Evolutionary conservation across 108 stramenopile genomes (phyloP).

Genomic region (Discostella pseudostelligera): DNA sequence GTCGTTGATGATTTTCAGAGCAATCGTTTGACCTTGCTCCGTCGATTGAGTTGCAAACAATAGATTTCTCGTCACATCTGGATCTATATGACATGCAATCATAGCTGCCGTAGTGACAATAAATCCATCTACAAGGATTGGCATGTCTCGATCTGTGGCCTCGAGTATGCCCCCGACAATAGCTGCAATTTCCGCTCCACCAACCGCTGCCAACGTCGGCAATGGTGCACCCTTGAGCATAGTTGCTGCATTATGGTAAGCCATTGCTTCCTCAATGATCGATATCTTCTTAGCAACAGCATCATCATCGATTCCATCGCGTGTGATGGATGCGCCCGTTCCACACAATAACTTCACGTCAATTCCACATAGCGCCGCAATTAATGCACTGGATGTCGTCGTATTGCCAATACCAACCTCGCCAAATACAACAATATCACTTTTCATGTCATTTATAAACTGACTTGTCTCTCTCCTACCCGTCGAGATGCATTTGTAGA

Average conservation of each 20-base stretch:
- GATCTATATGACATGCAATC: constrained; percentile 59
- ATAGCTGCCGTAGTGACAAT: constrained; percentile 74
- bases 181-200: constrained; percentile 81
- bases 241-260: constrained; percentile 28
- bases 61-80: constrained; percentile 46
- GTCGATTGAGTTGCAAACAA: constrained; percentile 68
- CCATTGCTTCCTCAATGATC: constrained; percentile 60
- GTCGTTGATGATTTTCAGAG: constrained; percentile 47
- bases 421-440: constrained; percentile 56
- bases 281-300: constrained; percentile 57
- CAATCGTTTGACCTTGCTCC: constrained; percentile 61
- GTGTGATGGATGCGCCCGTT: constrained; percentile 56
- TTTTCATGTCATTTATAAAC: constrained; percentile 26
- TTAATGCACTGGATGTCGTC: constrained; percentile 62
- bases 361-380: constrained; percentile 55
- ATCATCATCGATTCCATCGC: constrained; percentile 50
- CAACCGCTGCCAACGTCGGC: constrained; percentile 48
- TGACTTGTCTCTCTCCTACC: constrained; percentile 44
- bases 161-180: constrained; percentile 75
- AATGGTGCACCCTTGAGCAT: constrained; percentile 12
- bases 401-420: constrained; percentile 90
- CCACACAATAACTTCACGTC: constrained; percentile 48
- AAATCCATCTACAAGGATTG: constrained; percentile 82
- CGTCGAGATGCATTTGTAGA: constrained; percentile 38
- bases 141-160: constrained; percentile 47